Evolutionary conservation across 1,284 basidiomycete genomes (phyloP), one percentile per base, ranked within the genome.

Genomic region (Apiotrichum laibachii): DNA sequence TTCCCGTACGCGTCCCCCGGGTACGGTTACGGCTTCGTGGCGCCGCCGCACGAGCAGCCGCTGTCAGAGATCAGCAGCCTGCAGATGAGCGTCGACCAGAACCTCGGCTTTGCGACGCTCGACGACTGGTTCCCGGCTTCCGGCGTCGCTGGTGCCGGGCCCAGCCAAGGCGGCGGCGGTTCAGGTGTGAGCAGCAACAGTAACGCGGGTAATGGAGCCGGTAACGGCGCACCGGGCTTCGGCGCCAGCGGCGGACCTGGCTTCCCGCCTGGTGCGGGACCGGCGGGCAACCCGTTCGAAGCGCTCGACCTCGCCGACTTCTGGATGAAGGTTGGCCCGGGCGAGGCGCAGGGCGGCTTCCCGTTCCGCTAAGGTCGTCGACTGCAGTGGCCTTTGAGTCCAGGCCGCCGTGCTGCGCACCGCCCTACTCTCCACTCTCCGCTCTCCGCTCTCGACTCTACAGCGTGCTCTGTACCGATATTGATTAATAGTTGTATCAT

Each of bases 321-420:
- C 79, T 85, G 83, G 83, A 77, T 84, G 63, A 79, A 82, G 55
- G 79, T 82, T 34, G 74, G 79, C 53, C 83, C 83, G 1, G 79
- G 77, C 16, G 79, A 79, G n/a, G 83, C 83, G 13, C 82, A 81
- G 48, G 82, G 79, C 26, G 62, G 62, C 26, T 63, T 63, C 56
- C 62, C 62, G 11, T 63, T 63, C 54, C 50, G 56, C 1, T 63
- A 63, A 49, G 26, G 9, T 31, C 26, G 26, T 31, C n/a, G 11
- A 37, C 12, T 37, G 37, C 37, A 6, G n/a, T n/a, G n/a, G n/a
- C n/a, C n/a, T n/a, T n/a, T n/a, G n/a, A n/a, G n/a, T n/a, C n/a
- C n/a, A n/a, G n/a, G n/a, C n/a, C n/a, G n/a, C n/a, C n/a, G n/a
- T n/a, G n/a, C n/a, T n/a, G n/a, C n/a, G n/a, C n/a, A n/a, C n/a